Percentiles rank a stretch among this genome's conserved stretches.
Conservation (phyloP, 1,284 basidiomycete genomes). For the Puccinia sorghi region DNA sequence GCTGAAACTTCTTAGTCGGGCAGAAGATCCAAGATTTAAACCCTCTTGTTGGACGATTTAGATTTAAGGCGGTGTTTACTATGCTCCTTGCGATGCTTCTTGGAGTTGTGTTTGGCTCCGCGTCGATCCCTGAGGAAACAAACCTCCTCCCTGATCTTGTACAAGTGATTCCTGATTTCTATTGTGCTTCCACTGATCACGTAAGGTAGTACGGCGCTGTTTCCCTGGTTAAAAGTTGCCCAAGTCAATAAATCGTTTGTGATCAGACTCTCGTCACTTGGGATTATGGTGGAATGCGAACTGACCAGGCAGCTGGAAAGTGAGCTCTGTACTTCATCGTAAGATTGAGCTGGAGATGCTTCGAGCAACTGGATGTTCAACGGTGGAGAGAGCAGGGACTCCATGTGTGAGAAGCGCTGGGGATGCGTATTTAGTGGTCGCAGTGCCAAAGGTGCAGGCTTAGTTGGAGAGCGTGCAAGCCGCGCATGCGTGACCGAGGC, state of each 20-base stretch:
- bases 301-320: slow-evolving; percentile 12
- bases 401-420: slow-evolving; percentile 20
- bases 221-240: background rate
- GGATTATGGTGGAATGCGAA: background rate
- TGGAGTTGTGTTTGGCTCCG: background rate
- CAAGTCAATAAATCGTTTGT: background rate
- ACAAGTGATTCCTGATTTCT: slow-evolving; percentile 21
- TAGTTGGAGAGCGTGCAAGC: too few relatives aligned
- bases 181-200: slow-evolving; percentile 19
- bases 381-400: slow-evolving; percentile 28
- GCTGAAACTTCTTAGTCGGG: too few relatives aligned
- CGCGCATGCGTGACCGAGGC: too few relatives aligned
- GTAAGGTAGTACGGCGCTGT: slow-evolving; percentile 17
- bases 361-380: slow-evolving; percentile 25
- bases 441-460: too few relatives aligned
- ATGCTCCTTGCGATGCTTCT: background rate
- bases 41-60: slow-evolving; percentile 10
- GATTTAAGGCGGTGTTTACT: slow-evolving; percentile 2
- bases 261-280: background rate
- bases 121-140: background rate
- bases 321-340: slow-evolving; percentile 2
- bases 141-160: slow-evolving; percentile 37
- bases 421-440: too few relatives aligned
- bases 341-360: slow-evolving; percentile 3
- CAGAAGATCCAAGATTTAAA: too few relatives aligned